A percentile compares a stretch with the other conserved stretches of the same genome.
phyloP scores from a whole-genome alignment of 163 green algal genomes.

The Scenedesmus sp. region DNA sequence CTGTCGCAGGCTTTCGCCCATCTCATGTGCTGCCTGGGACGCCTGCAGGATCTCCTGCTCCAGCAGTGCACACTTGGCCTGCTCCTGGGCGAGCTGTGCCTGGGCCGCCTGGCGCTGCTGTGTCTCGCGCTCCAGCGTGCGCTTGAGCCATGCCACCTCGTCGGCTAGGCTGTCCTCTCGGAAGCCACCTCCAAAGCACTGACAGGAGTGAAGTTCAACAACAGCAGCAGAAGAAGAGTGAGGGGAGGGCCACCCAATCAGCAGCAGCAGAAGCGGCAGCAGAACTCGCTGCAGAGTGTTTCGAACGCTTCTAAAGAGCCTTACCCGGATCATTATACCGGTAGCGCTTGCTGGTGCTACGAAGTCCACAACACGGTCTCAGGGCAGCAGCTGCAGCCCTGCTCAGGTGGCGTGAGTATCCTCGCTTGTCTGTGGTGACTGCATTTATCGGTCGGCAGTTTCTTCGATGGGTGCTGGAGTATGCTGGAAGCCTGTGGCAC shows the following conservation, averaged over 20 bases:
- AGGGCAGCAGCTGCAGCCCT: neutral
- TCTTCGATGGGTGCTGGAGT: neutral
- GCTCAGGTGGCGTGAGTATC: neutral
- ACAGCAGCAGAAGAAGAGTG: neutral
- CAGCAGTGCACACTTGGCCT: constrained; percentile 22
- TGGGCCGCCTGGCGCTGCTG: neutral
- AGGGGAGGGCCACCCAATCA: no score
- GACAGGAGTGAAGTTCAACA: neutral
- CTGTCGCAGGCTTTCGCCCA: constrained; percentile 41
- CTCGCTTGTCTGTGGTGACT: no score
- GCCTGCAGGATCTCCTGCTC: constrained; percentile 35
- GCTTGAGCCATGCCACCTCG: constrained; percentile 9
- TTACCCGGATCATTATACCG: neutral
- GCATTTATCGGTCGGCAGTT: no score
- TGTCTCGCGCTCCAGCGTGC: neutral
- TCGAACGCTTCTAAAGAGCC: neutral
- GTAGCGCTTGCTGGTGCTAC: neutral
- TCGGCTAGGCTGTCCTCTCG: neutral
- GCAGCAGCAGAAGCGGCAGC: neutral
- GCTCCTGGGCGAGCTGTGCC: neutral
- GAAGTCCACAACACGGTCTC: neutral
- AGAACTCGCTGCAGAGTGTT: neutral
- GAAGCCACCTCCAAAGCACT: constrained; percentile 15
- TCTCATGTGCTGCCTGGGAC: constrained; percentile 34
- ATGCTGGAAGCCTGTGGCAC: neutral